Evolutionary conservation across 1,284 basidiomycete genomes (phyloP).

Genomic region (Clitocybe nebularis): DNA sequence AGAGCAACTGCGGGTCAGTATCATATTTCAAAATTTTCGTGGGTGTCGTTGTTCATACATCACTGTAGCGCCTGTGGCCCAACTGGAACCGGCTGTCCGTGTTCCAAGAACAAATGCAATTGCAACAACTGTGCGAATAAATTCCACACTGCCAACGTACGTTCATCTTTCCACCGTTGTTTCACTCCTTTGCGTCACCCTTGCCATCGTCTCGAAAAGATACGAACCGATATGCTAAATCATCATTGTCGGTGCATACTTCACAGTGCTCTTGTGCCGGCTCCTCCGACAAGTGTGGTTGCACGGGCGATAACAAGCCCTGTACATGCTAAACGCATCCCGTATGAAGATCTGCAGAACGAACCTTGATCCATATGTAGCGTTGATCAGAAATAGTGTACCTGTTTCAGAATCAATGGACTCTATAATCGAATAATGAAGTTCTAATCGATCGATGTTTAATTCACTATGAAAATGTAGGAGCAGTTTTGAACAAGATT

Average conservation of each 20-base stretch:
- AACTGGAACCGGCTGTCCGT: conserved; percentile 30
- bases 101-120: conserved; percentile 30
- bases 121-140: conserved; percentile 35
- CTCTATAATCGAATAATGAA: too few species aligned
- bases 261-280: conserved; percentile 26
- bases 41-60: not conserved
- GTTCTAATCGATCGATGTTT: too few species aligned
- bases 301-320: conserved; percentile 20
- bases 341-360: too few species aligned
- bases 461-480: too few species aligned
- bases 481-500: too few species aligned
- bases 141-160: conserved; percentile 29
- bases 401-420: too few species aligned
- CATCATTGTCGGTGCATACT: not conserved
- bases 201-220: not conserved
- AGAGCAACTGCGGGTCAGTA: conserved; percentile 28
- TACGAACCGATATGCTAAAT: not conserved
- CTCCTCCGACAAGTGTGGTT: conserved; percentile 25
- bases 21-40: not conserved
- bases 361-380: too few species aligned
- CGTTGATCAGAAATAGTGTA: too few species aligned
- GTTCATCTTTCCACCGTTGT: conserved; percentile 1
- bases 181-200: not conserved
- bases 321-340: conserved; percentile 18
- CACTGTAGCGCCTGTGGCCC: conserved; percentile 28